Evolutionary conservation across 1,284 basidiomycete genomes (phyloP).

Genomic region (Albatrellus sp.): DNA sequence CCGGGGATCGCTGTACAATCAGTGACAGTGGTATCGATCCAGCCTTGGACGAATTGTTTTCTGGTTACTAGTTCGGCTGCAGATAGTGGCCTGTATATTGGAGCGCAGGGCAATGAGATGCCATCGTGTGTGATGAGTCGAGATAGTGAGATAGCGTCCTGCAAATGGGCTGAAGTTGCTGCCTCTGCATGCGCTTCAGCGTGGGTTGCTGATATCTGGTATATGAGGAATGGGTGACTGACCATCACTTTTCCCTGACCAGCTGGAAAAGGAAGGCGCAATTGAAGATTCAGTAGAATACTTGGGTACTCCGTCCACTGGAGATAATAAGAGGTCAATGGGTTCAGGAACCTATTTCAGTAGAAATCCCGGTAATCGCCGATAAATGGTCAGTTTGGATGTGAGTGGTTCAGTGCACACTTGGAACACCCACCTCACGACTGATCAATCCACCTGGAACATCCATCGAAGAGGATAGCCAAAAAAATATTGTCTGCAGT

Average conservation of each 20-base stretch:
- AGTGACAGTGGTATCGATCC: no score
- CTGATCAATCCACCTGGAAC: constrained; percentile 13
- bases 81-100: no score
- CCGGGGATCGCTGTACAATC: no score
- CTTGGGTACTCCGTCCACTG: not conserved
- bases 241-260: constrained; percentile 32
- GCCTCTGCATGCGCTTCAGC: no score
- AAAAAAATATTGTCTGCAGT: constrained; percentile 18
- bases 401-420: no score
- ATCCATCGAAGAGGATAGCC: constrained; percentile 17
- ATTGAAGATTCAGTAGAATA: not conserved
- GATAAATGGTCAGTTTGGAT: not conserved
- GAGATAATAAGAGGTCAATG: not conserved
- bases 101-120: no score
- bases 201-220: not conserved
- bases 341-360: constrained; percentile 11
- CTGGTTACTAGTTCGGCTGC: no score
- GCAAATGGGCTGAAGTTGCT: no score
- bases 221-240: constrained; percentile 8
- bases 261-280: constrained; percentile 28
- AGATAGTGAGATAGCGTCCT: no score
- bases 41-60: no score
- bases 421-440: constrained; percentile 19
- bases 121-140: no score
- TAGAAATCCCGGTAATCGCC: not conserved